These are phyloP conservation scores for Pseudocercospora fuligena DNA, from an alignment of 2,329 filamentous ascomycete genomes.

Conservation along the genomic window DNA sequence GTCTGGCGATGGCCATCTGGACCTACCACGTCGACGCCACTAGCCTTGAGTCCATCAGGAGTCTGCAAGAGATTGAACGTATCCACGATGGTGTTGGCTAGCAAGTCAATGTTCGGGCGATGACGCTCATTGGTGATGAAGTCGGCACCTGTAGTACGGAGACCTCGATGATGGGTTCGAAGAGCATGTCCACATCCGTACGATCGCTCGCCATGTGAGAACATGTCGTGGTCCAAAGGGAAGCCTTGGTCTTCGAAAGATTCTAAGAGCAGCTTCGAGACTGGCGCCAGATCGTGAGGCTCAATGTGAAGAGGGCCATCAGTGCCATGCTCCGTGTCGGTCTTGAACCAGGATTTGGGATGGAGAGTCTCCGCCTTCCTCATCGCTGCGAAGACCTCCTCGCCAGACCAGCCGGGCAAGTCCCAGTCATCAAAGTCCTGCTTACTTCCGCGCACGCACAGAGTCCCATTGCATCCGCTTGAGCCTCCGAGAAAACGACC, in stretches of 20 bases:
- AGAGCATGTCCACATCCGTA: conserved; percentile 62
- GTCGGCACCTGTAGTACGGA: conserved; percentile 59
- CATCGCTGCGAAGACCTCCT: conserved; percentile 36
- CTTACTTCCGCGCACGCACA: conserved; percentile 49
- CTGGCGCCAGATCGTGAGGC: conserved; percentile 48
- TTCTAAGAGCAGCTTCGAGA: conserved; percentile 29
- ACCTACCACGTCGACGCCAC: conserved; percentile 47
- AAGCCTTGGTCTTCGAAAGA: conserved; percentile 31
- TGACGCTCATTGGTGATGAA: conserved; percentile 51
- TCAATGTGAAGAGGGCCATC: conserved; percentile 32
- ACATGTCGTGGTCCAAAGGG: conserved; percentile 33
- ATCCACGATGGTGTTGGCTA: conserved; percentile 53
- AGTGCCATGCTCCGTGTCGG: conserved; percentile 27
- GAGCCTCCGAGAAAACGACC: conserved; percentile 50
- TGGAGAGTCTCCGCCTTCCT: conserved; percentile 33
- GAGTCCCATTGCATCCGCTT: conserved; percentile 47
- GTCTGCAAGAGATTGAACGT: conserved; percentile 66
- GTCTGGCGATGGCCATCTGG: conserved; percentile 45
- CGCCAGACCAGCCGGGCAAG: conserved; percentile 32
- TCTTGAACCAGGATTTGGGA: conserved; percentile 30
- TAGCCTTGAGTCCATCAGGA: conserved; percentile 54
- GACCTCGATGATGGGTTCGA: conserved; percentile 57
- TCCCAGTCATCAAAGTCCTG: conserved; percentile 46
- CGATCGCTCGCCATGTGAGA: conserved; percentile 49
- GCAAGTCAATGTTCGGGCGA: conserved; percentile 52